A percentile compares a stretch with the other conserved stretches of the same genome.
Evolutionary conservation across 495 filamentous ascomycete genomes (phyloP).

Genomic region (Annulohypoxylon moriforme): DNA sequence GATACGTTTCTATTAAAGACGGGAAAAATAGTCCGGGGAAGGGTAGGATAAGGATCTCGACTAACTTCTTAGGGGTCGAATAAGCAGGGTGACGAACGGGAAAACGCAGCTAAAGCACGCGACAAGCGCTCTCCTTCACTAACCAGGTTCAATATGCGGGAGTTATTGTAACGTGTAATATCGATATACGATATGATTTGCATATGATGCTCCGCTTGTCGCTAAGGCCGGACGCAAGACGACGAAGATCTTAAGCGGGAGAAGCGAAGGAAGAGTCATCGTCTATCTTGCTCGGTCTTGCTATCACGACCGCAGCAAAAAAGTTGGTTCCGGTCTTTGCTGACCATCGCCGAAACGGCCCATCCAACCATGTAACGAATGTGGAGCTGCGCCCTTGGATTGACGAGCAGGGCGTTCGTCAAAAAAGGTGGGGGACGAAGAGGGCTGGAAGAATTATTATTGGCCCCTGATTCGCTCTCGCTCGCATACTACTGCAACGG

Average conservation of each 20-base stretch:
- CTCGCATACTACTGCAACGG: conserved; percentile 41
- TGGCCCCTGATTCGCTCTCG: conserved; percentile 16
- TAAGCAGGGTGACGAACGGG: conserved; percentile 27
- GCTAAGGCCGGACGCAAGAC: conserved; percentile 24
- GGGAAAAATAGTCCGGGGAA: conserved; percentile 27
- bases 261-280: conserved; percentile 40
- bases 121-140: conserved; percentile 15
- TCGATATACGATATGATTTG: conserved; percentile 13
- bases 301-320: conserved; percentile 30
- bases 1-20: conserved; percentile 28
- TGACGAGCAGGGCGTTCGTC: conserved; percentile 50
- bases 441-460: conserved; percentile 9
- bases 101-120: conserved; percentile 36
- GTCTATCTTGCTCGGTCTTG: conserved; percentile 7
- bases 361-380: conserved; percentile 36
- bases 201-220: conserved; percentile 36
- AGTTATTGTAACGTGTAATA: conserved; percentile 24
- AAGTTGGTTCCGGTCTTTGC: conserved; percentile 34
- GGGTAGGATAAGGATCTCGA: conserved; percentile 16
- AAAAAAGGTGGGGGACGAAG: conserved; percentile 30
- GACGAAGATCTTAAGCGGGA: conserved; percentile 32
- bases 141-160: conserved; percentile 11
- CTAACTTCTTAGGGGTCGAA: conserved; percentile 26
- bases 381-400: conserved; percentile 50
- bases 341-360: conserved; percentile 35